A percentile compares a stretch with the other conserved stretches of the same genome.
phyloP scores from a whole-genome alignment of 306 rosid species.

The Fagus sylvatica region DNA sequence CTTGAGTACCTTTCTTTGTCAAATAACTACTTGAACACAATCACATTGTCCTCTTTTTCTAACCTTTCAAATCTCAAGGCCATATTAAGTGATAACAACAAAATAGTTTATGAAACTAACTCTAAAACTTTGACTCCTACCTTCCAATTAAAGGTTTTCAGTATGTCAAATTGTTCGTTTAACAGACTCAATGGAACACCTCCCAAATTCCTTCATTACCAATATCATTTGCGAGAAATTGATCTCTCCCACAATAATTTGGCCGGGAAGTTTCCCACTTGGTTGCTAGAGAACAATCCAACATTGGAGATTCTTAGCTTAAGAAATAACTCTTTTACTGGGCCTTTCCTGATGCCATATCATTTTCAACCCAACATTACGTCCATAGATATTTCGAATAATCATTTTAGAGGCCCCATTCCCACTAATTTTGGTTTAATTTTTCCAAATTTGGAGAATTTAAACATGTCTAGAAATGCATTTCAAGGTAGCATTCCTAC shows the following conservation, averaged over 20 bases:
- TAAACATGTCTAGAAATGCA: background rate
- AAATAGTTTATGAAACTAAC: background rate
- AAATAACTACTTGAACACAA: background rate
- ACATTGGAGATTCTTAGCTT: background rate
- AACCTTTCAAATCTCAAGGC: background rate
- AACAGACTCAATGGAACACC: background rate
- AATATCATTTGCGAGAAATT: background rate
- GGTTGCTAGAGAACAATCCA: background rate
- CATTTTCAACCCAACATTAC: background rate
- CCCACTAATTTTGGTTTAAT: background rate
- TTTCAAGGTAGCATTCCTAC: background rate
- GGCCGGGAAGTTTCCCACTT: background rate
- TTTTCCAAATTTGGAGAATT: background rate
- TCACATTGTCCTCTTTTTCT: background rate
- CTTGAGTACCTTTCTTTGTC: background rate
- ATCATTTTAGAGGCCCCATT: background rate
- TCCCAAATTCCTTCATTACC: background rate
- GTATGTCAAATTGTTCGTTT: background rate
- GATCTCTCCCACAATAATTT: background rate
- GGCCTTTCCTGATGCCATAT: background rate
- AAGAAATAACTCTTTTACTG: background rate
- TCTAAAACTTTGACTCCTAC: background rate
- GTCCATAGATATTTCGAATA: background rate
- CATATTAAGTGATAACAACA: background rate
- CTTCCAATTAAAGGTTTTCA: background rate